A percentile compares a stretch with the other conserved stretches of the same genome.
phyloP scores from a whole-genome alignment of 2,329 filamentous ascomycete genomes.

The Periglandula ipomoeae region DNA sequence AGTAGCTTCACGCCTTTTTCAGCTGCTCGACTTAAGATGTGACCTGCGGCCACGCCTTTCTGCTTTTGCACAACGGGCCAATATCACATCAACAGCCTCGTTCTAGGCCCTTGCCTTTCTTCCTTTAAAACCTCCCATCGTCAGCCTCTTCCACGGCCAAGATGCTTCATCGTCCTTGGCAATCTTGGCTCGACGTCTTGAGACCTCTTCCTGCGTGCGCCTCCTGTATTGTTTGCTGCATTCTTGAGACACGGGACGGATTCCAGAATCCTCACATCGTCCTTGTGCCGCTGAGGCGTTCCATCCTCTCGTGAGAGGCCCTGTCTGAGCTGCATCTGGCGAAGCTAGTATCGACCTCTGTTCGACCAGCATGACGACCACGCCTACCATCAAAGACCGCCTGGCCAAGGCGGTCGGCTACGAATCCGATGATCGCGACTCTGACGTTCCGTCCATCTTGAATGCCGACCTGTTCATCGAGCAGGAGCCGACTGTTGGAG shows the following conservation, averaged over 20 bases:
- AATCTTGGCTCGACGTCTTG: not conserved
- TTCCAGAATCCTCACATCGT: not conserved
- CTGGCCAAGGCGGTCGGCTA: conserved; percentile 23
- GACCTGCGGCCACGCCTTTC: not conserved
- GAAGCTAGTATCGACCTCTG: not conserved
- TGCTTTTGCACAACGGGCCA: not conserved
- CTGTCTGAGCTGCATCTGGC: not conserved
- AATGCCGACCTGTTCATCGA: conserved; percentile 31
- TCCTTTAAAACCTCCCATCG: not conserved
- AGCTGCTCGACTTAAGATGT: not conserved
- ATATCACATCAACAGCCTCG: not conserved
- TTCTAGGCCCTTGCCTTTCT: not conserved
- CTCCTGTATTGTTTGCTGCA: not conserved
- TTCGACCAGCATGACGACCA: conserved; percentile 3
- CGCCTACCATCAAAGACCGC: conserved; percentile 15
- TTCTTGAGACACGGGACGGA: not conserved
- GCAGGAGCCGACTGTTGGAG: conserved; percentile 31
- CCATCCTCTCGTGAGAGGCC: not conserved
- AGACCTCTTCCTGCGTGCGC: not conserved
- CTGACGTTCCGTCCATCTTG: conserved; percentile 24
- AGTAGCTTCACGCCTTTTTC: no score
- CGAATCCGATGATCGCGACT: conserved; percentile 21
- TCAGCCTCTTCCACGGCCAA: not conserved
- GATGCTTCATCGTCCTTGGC: not conserved
- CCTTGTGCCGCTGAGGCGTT: not conserved